phyloP scores from a whole-genome alignment of 129 eudicot species.

The Flaveria ramosissima region DNA sequence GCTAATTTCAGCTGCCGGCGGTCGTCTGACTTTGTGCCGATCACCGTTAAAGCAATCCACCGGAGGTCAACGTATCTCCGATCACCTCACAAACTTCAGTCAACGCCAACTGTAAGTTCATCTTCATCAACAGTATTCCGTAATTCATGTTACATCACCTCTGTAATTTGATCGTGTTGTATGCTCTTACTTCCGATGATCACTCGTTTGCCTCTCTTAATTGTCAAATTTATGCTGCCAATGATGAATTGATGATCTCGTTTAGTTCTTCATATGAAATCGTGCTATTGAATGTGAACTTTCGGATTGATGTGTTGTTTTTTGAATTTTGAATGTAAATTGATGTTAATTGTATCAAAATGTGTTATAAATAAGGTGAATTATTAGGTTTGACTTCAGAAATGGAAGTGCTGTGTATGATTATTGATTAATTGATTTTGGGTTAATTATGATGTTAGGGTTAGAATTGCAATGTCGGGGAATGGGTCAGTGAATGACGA shows the following conservation, averaged over 20 bases:
- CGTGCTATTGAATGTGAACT: background rate
- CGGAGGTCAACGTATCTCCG: constrained; percentile 10
- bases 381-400: background rate
- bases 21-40: constrained; percentile 13
- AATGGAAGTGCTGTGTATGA: background rate
- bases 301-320: background rate
- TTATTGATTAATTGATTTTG: background rate
- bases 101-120: constrained; percentile 19
- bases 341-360: background rate
- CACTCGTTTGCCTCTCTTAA: background rate
- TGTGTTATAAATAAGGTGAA: background rate
- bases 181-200: constrained; percentile 10
- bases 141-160: constrained; percentile 7
- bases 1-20: constrained; percentile 28
- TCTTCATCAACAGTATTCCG: background rate
- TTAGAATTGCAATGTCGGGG: constrained; percentile 33
- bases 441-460: constrained; percentile 2
- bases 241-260: constrained; percentile 16
- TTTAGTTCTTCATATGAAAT: background rate
- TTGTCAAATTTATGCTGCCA: background rate
- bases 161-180: constrained; percentile 13
- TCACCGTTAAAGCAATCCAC: background rate
- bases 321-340: background rate
- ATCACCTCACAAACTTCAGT: constrained; percentile 1
- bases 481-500: constrained; percentile 26